Percentiles rank a stretch among this genome's conserved stretches.
phyloP scores from a whole-genome alignment of 306 rosid genomes.

The Potentilla sterilis region DNA sequence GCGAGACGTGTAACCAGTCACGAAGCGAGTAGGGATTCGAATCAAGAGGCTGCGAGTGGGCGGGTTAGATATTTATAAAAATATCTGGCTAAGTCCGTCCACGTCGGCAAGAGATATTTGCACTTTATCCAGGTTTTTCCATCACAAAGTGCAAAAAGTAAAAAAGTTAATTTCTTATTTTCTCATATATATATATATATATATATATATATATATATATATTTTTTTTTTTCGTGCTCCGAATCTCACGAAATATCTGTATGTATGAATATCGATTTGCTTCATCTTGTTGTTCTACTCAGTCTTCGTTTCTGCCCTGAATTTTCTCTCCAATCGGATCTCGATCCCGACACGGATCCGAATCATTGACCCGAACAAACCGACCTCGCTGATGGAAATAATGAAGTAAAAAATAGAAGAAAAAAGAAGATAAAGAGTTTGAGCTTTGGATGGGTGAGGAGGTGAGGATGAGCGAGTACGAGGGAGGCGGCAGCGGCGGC shows the following conservation, averaged over 20 bases:
- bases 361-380: conserved; percentile 8
- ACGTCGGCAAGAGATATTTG: conserved; percentile 46
- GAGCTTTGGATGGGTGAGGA: conserved; percentile 63
- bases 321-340: conserved; percentile 28
- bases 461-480: conserved; percentile 51
- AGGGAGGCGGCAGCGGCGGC: neutral
- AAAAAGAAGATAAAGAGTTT: neutral
- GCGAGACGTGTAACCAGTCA: neutral
- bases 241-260: conserved; percentile 33
- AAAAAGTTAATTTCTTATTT: too few relatives aligned
- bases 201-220: too few relatives aligned
- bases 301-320: conserved; percentile 10
- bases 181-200: neutral
- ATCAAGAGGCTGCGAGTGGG: neutral
- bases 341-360: conserved; percentile 17
- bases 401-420: neutral
- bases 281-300: neutral
- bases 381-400: neutral
- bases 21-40: neutral
- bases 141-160: neutral
- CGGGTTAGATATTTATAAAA: conserved; percentile 30
- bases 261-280: neutral
- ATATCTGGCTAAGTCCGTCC: conserved; percentile 37
- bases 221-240: conserved; percentile 6
- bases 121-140: conserved; percentile 35